A percentile compares a stretch with the other conserved stretches of the same genome.
These are phyloP conservation scores for Rhizopogon vesiculosus DNA, from an alignment of 768 basidiomycete genomes.

Conservation along the genomic window DNA sequence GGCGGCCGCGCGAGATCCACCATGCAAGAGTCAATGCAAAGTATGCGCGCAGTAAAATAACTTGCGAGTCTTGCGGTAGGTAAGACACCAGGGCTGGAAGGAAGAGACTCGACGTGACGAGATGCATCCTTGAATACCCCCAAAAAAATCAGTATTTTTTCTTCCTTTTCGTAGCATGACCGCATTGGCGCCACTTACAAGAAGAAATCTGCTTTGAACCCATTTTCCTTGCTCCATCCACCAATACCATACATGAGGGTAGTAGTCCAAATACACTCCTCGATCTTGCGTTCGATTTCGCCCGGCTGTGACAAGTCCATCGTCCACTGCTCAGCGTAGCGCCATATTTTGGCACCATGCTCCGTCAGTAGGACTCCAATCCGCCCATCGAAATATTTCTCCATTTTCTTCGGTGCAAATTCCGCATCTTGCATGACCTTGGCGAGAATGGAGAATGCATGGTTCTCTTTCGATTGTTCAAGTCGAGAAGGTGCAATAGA, in stretches of 20 bases:
- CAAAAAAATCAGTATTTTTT: neutral
- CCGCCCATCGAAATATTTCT: too few species aligned
- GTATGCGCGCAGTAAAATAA: conserved; percentile 45
- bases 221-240: conserved; percentile 39
- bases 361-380: too few species aligned
- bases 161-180: too few species aligned
- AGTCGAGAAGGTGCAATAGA: neutral
- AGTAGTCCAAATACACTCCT: conserved; percentile 52
- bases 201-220: conserved; percentile 60
- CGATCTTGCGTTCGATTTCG: conserved; percentile 42
- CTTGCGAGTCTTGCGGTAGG: conserved; percentile 36
- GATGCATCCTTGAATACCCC: conserved; percentile 44
- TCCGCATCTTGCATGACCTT: too few species aligned
- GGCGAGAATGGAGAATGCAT: too few species aligned
- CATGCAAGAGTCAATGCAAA: conserved; percentile 38
- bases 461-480: too few species aligned
- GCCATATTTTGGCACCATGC: neutral
- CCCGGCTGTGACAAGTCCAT: conserved; percentile 25
- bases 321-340: conserved; percentile 36
- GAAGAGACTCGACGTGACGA: conserved; percentile 58
- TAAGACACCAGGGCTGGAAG: conserved; percentile 39
- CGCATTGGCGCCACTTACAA: conserved; percentile 28
- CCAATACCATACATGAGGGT: conserved; percentile 48
- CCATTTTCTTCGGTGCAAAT: too few species aligned
- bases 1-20: conserved; percentile 48